A percentile compares a stretch with the other conserved stretches of the same genome.
phyloP scores from a whole-genome alignment of 768 basidiomycete genomes.

The Pleurotus ostreatus region DNA sequence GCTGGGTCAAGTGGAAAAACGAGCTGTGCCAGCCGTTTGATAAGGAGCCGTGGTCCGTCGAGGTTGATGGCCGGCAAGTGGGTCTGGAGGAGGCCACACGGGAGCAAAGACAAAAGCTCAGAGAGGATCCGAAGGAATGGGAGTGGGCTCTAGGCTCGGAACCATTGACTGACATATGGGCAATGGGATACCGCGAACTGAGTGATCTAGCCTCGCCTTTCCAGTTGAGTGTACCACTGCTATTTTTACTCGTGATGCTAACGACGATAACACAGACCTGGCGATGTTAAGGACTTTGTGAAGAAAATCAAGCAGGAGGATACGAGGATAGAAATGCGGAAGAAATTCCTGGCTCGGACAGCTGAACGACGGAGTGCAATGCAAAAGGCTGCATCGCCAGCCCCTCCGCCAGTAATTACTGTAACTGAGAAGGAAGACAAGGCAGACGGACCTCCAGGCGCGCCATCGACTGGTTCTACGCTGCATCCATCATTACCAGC shows the following conservation, averaged over 20 bases:
- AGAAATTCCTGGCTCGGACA: conserved; percentile 30
- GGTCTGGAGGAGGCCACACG: conserved; percentile 63
- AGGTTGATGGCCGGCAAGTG: conserved; percentile 43
- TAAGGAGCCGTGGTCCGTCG: conserved; percentile 57
- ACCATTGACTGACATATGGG: conserved; percentile 78
- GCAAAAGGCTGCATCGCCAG: conserved; percentile 10
- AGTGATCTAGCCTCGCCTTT: conserved; percentile 61
- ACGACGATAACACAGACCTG: conserved; percentile 40
- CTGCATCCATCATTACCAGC: conserved; percentile 9
- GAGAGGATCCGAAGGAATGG: conserved; percentile 59
- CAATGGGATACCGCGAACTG: conserved; percentile 69
- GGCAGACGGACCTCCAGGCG: conserved; percentile 17
- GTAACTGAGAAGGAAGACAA: conserved; percentile 10
- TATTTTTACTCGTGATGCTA: conserved; percentile 5
- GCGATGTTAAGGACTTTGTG: conserved; percentile 71
- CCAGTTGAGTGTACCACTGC: conserved; percentile 41
- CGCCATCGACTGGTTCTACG: background rate
- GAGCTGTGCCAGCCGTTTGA: conserved; percentile 78
- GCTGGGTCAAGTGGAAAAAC: conserved; percentile 91
- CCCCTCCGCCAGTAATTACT: conserved; percentile 12
- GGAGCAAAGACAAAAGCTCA: conserved; percentile 46
- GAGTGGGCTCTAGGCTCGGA: conserved; percentile 62
- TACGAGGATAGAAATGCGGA: conserved; percentile 52
- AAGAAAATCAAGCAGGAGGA: conserved; percentile 70
- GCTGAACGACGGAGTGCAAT: conserved; percentile 20